These are phyloP conservation scores for Botrytis byssoidea DNA, from an alignment of 2,329 filamentous ascomycete species.

Conservation along the genomic window DNA sequence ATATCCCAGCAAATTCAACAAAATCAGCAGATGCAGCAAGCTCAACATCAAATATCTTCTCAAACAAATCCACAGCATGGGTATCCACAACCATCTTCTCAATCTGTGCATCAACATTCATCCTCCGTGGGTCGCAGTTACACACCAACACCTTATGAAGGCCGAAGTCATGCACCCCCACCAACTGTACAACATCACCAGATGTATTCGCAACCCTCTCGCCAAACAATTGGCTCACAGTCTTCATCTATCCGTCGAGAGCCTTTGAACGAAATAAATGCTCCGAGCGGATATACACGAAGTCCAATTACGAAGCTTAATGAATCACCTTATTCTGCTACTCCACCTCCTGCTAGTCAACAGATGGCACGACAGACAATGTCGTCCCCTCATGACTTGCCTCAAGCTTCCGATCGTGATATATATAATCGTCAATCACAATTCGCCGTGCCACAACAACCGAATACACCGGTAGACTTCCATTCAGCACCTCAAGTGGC, in stretches of 20 bases:
- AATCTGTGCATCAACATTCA: slow-evolving; percentile 49
- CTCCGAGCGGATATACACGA: slow-evolving; percentile 33
- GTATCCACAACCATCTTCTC: slow-evolving; percentile 49
- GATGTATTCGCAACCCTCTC: slow-evolving; percentile 34
- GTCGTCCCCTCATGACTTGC: slow-evolving; percentile 35
- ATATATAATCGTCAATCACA: slow-evolving; percentile 36
- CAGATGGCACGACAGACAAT: slow-evolving; percentile 30
- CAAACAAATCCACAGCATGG: slow-evolving; percentile 45
- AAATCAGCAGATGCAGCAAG: slow-evolving; percentile 27
- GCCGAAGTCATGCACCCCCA: slow-evolving; percentile 44
- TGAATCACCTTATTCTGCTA: slow-evolving; percentile 39
- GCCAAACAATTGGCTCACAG: slow-evolving; percentile 35
- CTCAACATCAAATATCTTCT: slow-evolving; percentile 49
- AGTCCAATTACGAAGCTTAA: slow-evolving; percentile 34
- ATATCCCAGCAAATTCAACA: slow-evolving; percentile 25
- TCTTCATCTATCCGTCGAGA: slow-evolving; percentile 35
- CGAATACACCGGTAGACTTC: slow-evolving; percentile 32
- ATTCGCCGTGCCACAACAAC: slow-evolving; percentile 35
- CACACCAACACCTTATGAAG: slow-evolving; percentile 35
- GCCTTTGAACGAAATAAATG: slow-evolving; percentile 32
- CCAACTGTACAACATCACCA: slow-evolving; percentile 40
- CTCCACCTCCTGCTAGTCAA: slow-evolving; percentile 28
- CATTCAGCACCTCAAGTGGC: slow-evolving; percentile 32
- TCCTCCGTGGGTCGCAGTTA: slow-evolving; percentile 37
- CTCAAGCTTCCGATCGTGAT: slow-evolving; percentile 36